Evolutionary conservation across 192 early-diverging fungal genomes (phyloP).

Genomic region (Chytriomyces sp.): DNA sequence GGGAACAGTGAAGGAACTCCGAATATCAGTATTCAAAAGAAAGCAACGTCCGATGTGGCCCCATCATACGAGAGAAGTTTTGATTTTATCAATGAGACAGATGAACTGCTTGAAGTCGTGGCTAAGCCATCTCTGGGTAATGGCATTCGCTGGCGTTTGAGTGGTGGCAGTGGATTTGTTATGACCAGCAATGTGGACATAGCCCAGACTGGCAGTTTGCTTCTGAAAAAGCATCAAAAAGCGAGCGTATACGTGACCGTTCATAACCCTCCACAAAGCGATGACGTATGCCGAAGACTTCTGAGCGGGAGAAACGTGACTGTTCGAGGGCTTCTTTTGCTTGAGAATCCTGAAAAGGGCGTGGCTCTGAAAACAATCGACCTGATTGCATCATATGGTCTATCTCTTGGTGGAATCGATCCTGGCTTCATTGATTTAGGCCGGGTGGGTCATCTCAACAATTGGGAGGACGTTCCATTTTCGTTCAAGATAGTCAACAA

Average conservation of each 20-base stretch:
- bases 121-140: conserved; percentile 54
- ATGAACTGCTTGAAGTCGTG: conserved; percentile 60
- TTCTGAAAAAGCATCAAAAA: conserved; percentile 52
- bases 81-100: conserved; percentile 55
- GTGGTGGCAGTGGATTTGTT: conserved; percentile 35
- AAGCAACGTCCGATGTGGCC: conserved; percentile 33
- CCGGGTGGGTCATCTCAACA: conserved; percentile 77
- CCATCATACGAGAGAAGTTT: conserved; percentile 43
- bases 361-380: conserved; percentile 64
- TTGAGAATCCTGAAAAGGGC: conserved; percentile 60
- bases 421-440: conserved; percentile 68
- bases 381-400: conserved; percentile 64
- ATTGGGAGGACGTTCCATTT: conserved; percentile 67
- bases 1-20: conserved; percentile 8
- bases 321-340: conserved; percentile 61
- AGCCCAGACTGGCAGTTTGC: conserved; percentile 34
- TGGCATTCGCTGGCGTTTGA: conserved; percentile 49
- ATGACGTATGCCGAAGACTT: conserved; percentile 38
- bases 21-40: conserved; percentile 35
- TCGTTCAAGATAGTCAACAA: conserved; percentile 68
- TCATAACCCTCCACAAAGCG: conserved; percentile 55
- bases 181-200: conserved; percentile 28
- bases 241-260: conserved; percentile 56
- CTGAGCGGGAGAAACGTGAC: conserved; percentile 60
- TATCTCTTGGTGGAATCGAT: conserved; percentile 63